phyloP scores from a whole-genome alignment of 768 basidiomycete genomes.

The Candolleomyces efflorescens region DNA sequence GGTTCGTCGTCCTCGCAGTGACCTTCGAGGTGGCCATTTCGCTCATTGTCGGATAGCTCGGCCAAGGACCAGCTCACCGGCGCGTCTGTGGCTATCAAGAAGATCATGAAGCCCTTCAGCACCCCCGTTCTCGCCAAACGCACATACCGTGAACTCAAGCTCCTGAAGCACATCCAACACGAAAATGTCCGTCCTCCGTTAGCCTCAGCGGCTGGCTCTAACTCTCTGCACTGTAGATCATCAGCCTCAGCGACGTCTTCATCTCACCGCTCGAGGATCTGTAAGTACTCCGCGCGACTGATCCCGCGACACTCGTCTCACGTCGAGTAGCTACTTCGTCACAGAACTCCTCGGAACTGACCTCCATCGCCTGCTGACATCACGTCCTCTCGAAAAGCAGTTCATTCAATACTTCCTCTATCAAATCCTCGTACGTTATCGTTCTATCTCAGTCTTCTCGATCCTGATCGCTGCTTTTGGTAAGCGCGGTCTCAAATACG shows the following conservation, averaged over 20 bases:
- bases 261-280: conserved; percentile 99
- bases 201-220: neutral
- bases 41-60: conserved; percentile 47
- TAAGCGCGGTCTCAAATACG: conserved; percentile 97
- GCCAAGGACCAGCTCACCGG: conserved; percentile 94
- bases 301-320: conserved; percentile 1
- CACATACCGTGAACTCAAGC: conserved; percentile 96
- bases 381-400: conserved; percentile 96
- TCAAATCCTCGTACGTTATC: conserved; percentile 80
- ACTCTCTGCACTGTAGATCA: conserved; percentile 57
- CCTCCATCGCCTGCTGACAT: conserved; percentile 94
- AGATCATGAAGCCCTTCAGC: conserved; percentile 99
- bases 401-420: conserved; percentile 99
- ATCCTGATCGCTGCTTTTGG: conserved; percentile 3
- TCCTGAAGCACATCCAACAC: conserved; percentile 97
- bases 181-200: conserved; percentile 69
- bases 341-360: conserved; percentile 98
- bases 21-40: conserved; percentile 5
- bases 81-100: conserved; percentile 96
- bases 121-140: conserved; percentile 98
- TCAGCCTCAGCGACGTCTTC: conserved; percentile 98
- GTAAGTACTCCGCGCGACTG: conserved; percentile 40
- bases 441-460: neutral
- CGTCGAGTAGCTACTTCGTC: conserved; percentile 81
- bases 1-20: conserved; percentile 46